Evolutionary conservation across 2,329 filamentous ascomycete species (phyloP), one percentile per base, ranked within the genome.

Genomic region (Alternaria infectoria): DNA sequence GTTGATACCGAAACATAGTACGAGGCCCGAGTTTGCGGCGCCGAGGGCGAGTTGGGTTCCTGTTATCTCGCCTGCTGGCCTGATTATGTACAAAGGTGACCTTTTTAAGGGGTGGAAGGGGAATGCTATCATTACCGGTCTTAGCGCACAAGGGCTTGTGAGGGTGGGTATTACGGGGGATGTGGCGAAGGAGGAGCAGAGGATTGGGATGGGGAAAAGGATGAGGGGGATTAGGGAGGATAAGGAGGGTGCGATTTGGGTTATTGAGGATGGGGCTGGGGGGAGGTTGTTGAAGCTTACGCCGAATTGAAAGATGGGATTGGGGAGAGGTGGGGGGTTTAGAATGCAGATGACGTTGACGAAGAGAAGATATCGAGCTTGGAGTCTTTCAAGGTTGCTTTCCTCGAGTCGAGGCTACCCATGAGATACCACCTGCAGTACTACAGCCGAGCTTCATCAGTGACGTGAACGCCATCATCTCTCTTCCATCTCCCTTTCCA

Each of bases 1-100:
- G 23, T n/a, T 17, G 21, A 49, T 49, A 23, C 46, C 46, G 21
- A 49, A 49, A 12, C 46, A 49, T n/a, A 49, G 46, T 26, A 11
- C 46, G 21, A 23, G 46, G 21, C 46, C 46, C 5, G 46, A 49
- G 15, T 6, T 49, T 3, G 46, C 15, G 13, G 46, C 46, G 25
- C 46, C 46, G 9, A 40, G 0, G 36, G 36, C 36, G 15, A 40
- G 17, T 40, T 40, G 36, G 36, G 36, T 40, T 17, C 36, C 36
- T 17, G 36, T 40, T 11, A 40, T 40, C 9, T 17, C 15, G 9
- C 36, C 36, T 17, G 36, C 36, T 10, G 36, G 36, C 1, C 36
- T 40, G 4, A 40, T 40, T 1, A 17, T 40, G 0, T 40, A 40
- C 7, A 40, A 40, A 6, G 36, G 36, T 0, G n/a, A 40, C 3